Base-by-base conservation (phyloP, 2,329 filamentous ascomycete genomes). In the Calonectria montana region DNA sequence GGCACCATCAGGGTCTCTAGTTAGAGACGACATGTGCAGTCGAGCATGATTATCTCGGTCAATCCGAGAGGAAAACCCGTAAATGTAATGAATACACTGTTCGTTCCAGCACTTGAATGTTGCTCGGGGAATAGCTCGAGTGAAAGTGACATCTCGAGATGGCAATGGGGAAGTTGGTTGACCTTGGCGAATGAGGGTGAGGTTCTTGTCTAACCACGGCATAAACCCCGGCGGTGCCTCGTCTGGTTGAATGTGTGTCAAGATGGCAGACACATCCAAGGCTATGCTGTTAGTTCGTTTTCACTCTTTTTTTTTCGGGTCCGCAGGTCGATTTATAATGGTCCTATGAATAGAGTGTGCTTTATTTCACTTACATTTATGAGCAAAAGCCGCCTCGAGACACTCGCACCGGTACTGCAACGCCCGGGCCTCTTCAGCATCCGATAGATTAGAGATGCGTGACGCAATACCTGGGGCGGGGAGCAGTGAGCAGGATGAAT, bases 331-430 rank as follows among this genome's bases (percentile, higher is more conserved):
- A 59, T 41, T 61, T 21, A 23, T 39, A 45, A 59, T 21, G 27
- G 18, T 10, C 41, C 25, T 23, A 12, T 25, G 45, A 53, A 31
- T n/a, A 37, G 65, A 35, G 39, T 41, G 39, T 29, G 53, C 21
- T 25, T 23, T 23, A 23, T 23, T 43, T 25, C 23, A 76, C 78
- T 74, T 76, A 83, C 82, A 77, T 73, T 83, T 78, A 70, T 82
- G 80, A 65, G 88, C 79, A 76, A 88, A 88, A 68, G 85, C 86
- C 64, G 83, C 84, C 77, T 91, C 88, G 67, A 91, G 86, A 79
- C 88, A 89, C 81, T 91, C 89, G 81, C 89, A 90, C 74, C 87
- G 87, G 76, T 91, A 89, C 79, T 91, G 89, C 65, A 91, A 81
- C 43, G 85, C 84, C 68, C 89, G 85, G 29, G 89, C 89, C 79